These are phyloP conservation scores for Bruguiera gymnorhiza DNA, from an alignment of 345 rosid genomes.

Conservation along the genomic window DNA sequence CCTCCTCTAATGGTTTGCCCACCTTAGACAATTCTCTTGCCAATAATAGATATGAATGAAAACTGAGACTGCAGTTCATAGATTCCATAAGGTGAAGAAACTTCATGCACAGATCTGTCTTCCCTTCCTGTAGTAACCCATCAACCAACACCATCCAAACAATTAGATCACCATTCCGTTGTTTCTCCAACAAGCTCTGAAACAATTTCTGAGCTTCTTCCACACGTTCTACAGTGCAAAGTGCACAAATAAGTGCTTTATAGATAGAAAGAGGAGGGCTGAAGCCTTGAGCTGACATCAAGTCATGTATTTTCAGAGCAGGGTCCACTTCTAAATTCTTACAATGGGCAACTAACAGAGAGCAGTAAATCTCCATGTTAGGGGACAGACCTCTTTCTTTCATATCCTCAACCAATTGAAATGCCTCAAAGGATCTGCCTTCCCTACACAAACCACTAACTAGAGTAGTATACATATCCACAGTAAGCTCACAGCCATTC, in stretches of 20 bases:
- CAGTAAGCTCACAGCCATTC: slow-evolving; percentile 41
- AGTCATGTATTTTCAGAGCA: slow-evolving; percentile 40
- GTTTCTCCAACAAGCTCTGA: slow-evolving; percentile 39
- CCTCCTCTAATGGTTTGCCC: slow-evolving; percentile 33
- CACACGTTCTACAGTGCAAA: slow-evolving; percentile 32
- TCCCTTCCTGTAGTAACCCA: slow-evolving; percentile 52
- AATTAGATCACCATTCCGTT: slow-evolving; percentile 50
- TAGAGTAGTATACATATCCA: slow-evolving; percentile 36
- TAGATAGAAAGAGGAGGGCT: slow-evolving; percentile 31
- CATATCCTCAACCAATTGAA: slow-evolving; percentile 48
- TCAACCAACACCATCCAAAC: slow-evolving; percentile 63
- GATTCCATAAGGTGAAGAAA: slow-evolving; percentile 54
- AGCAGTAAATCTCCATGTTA: slow-evolving; percentile 30
- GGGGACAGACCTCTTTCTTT: slow-evolving; percentile 46
- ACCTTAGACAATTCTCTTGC: slow-evolving; percentile 46
- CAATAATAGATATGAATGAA: slow-evolving; percentile 36
- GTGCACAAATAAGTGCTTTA: slow-evolving; percentile 48
- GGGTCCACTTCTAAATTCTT: slow-evolving; percentile 47
- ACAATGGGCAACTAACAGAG: slow-evolving; percentile 47
- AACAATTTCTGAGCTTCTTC: slow-evolving; percentile 48
- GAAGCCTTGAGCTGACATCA: slow-evolving; percentile 27
- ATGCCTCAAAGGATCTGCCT: slow-evolving; percentile 44
- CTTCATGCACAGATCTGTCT: slow-evolving; percentile 42
- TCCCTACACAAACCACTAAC: slow-evolving; percentile 50
- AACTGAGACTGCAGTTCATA: slow-evolving; percentile 30